phyloP scores from a whole-genome alignment of 768 basidiomycete genomes.

The Strobilomyces echinocephalus region DNA sequence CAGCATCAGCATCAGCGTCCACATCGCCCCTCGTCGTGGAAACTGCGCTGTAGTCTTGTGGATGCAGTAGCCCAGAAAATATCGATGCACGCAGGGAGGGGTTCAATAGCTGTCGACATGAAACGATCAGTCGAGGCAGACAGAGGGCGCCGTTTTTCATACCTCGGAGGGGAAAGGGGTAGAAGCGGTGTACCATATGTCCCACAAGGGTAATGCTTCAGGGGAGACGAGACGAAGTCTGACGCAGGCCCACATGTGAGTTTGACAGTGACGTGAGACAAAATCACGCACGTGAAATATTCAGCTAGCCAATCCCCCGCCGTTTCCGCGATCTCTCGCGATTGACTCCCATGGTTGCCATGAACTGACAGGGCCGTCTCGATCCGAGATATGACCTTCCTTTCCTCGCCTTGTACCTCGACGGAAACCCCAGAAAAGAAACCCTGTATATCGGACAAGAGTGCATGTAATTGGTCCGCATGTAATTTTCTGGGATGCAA shows the following conservation, averaged over 20 bases:
- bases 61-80: slow-evolving; percentile 56
- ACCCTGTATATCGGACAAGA: slow-evolving; percentile 39
- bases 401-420: slow-evolving; percentile 33
- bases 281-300: slow-evolving; percentile 44
- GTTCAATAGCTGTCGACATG: slow-evolving; percentile 51
- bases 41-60: slow-evolving; percentile 41
- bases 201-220: slow-evolving; percentile 55
- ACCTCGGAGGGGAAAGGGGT: slow-evolving; percentile 69
- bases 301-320: slow-evolving; percentile 48
- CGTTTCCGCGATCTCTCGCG: slow-evolving; percentile 16
- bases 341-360: slow-evolving; percentile 17
- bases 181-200: slow-evolving; percentile 68
- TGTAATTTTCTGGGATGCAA: slow-evolving; percentile 38
- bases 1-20: slow-evolving; percentile 14
- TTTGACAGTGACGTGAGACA: neutral
- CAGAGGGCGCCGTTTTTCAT: slow-evolving; percentile 6
- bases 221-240: slow-evolving; percentile 44
- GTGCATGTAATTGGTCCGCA: slow-evolving; percentile 25
- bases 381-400: slow-evolving; percentile 26
- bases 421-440: slow-evolving; percentile 36
- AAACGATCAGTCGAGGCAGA: neutral
- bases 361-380: slow-evolving; percentile 15
- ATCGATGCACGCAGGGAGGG: slow-evolving; percentile 62
- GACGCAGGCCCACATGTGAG: neutral
- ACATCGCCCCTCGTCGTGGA: neutral